phyloP scores from a whole-genome alignment of 208 protist genomes.

The Leishmania guyanensis region DNA sequence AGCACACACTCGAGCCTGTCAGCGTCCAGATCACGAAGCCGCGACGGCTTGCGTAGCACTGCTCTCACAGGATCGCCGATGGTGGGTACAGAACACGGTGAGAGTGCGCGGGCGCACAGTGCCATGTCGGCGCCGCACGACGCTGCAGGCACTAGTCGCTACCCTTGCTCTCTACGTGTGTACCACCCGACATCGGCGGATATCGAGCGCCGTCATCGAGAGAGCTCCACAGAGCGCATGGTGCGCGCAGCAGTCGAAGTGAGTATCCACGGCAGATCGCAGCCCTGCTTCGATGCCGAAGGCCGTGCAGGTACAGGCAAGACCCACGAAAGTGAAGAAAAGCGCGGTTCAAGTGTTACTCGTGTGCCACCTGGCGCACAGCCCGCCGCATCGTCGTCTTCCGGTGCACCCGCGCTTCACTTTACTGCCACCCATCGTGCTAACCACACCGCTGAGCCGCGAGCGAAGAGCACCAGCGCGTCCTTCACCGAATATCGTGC shows the following conservation, averaged over 20 bases:
- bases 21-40: slow-evolving; percentile 3
- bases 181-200: background rate
- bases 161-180: background rate
- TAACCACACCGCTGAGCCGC: background rate
- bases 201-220: background rate
- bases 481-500: background rate
- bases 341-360: background rate
- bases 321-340: background rate
- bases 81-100: background rate
- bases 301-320: background rate
- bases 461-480: background rate
- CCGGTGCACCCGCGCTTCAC: background rate
- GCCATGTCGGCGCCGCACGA: background rate
- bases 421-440: background rate
- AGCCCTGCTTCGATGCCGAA: background rate
- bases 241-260: slow-evolving; percentile 7
- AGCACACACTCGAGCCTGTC: background rate
- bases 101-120: background rate
- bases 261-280: background rate
- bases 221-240: slow-evolving; percentile 15
- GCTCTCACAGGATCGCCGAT: background rate
- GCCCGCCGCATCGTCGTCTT: background rate
- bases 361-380: background rate
- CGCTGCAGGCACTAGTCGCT: background rate
- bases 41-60: background rate